phyloP scores from a whole-genome alignment of 2,329 filamentous ascomycete species.

The Samsoniella hepiali region DNA sequence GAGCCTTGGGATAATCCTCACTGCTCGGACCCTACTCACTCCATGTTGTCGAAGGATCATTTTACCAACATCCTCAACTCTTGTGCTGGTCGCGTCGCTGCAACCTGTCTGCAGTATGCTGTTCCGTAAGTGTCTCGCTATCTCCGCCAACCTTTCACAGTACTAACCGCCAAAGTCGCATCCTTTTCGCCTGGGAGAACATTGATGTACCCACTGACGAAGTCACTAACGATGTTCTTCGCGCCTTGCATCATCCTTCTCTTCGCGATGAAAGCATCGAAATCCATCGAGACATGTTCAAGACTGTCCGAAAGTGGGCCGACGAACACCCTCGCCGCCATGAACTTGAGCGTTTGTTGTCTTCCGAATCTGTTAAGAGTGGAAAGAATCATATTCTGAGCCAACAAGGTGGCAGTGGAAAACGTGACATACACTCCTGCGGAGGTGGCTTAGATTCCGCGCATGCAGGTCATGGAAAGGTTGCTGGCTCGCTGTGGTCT shows the following conservation, averaged over 20 bases:
- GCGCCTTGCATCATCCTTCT: slow-evolving; percentile 87
- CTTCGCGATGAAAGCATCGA: slow-evolving; percentile 72
- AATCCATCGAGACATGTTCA: slow-evolving; percentile 85
- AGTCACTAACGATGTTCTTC: slow-evolving; percentile 75
- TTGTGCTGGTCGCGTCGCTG: slow-evolving; percentile 69
- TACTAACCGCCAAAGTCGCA: slow-evolving; percentile 46
- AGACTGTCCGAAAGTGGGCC: slow-evolving; percentile 78
- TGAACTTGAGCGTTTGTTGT: slow-evolving; percentile 71
- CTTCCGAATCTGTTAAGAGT: slow-evolving; percentile 75
- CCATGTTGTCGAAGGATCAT: slow-evolving; percentile 75
- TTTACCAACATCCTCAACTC: slow-evolving; percentile 78
- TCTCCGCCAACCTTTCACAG: not conserved
- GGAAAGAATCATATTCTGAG: slow-evolving; percentile 73
- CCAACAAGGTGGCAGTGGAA: slow-evolving; percentile 30
- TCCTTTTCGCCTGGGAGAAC: slow-evolving; percentile 93
- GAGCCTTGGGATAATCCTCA: slow-evolving; percentile 75
- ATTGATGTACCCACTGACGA: slow-evolving; percentile 77
- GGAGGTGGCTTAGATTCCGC: slow-evolving; percentile 42
- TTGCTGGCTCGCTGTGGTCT: slow-evolving; percentile 57
- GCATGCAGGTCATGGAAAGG: slow-evolving; percentile 54
- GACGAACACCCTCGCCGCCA: slow-evolving; percentile 64
- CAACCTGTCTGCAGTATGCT: slow-evolving; percentile 78
- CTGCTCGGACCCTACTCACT: slow-evolving; percentile 77
- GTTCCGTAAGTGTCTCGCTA: slow-evolving; percentile 58
- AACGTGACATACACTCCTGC: slow-evolving; percentile 28